A percentile compares a stretch with the other conserved stretches of the same genome.
These are phyloP conservation scores for Hypoxylon sp. DNA, from an alignment of 2,329 filamentous ascomycete genomes.

Conservation along the genomic window DNA sequence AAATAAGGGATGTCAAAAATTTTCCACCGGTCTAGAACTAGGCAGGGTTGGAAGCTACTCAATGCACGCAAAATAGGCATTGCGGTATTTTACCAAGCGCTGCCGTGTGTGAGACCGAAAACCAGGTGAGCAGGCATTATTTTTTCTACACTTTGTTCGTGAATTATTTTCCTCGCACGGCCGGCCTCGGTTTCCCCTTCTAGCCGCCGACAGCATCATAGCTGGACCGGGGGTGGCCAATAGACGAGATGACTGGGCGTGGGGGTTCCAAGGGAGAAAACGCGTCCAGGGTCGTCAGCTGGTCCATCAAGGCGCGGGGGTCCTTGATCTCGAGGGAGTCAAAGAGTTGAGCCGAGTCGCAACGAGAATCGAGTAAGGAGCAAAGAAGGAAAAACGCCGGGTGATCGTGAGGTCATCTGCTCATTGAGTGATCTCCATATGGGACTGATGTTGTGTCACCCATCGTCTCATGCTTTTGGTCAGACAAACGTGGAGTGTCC, in stretches of 20 bases:
- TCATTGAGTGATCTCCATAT: conserved; percentile 35
- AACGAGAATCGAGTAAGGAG: conserved; percentile 26
- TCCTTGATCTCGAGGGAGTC: conserved; percentile 8
- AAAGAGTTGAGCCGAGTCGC: conserved; percentile 23
- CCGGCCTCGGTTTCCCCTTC: conserved; percentile 45
- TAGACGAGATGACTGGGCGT: conserved; percentile 45
- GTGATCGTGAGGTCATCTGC: conserved; percentile 43
- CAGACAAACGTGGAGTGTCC: conserved; percentile 32
- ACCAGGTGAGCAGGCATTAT: conserved; percentile 30
- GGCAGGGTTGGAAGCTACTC: conserved; percentile 33
- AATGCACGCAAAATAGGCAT: conserved; percentile 42
- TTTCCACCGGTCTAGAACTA: conserved; percentile 39
- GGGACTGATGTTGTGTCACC: conserved; percentile 34
- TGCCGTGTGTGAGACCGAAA: conserved; percentile 23
- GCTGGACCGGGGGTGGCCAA: conserved; percentile 37
- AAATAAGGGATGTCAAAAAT: conserved; percentile 3
- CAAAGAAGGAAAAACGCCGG: conserved; percentile 29
- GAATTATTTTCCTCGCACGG: conserved; percentile 18
- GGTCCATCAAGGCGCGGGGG: conserved; percentile 36
- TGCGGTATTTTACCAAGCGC: conserved; percentile 44
- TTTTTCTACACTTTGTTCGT: conserved; percentile 16
- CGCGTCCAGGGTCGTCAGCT: conserved; percentile 42
- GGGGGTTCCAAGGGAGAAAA: conserved; percentile 41
- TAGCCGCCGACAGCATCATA: conserved; percentile 39
- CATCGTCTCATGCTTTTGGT: conserved; percentile 36